Evolutionary conservation across 2,329 filamentous ascomycete genomes (phyloP), one percentile per base, ranked within the genome.

Genomic region (Verticillium dahliae): DNA sequence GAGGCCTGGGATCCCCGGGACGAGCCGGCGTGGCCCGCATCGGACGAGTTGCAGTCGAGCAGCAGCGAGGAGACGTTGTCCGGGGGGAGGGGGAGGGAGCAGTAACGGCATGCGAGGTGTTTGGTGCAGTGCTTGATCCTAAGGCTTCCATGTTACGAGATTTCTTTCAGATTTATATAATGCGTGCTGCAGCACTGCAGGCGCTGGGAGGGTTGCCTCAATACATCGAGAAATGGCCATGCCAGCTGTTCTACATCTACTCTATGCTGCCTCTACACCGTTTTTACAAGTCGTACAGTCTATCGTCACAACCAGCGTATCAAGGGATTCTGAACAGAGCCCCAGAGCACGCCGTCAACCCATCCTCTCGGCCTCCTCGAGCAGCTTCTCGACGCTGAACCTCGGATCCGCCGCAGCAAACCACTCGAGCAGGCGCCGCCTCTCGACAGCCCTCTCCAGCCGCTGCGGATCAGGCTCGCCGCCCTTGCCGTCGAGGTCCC

Each of bases 301-400:
- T 22, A 27, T 50, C n/a, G 45, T 50, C n/a, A 22, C 45, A 50
- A 27, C 9, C n/a, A 4, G 5, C 45, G 39, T 41, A 10, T n/a
- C 45, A 27, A 7, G 7, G 5, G 14, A 41, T 6, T n/a, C 39
- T 3, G 14, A 41, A n/a, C 15, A 4, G 6, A 13, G 3, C 3
- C 5, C 39, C 14, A 7, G 39, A 14, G 15, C 3, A 15, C 14
- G 15, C 3, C 39, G n/a, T 45, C 45, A 86, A 59, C 78, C 83
- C 71, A 96, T 78, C 76, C 87, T 91, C 82, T 98, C 93, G 0
- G 91, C 88, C 80, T 98, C 94, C 67, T 96, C 91, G 64, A 99
- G 75, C 70, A 99, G 74, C 74, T 88, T 87, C 73, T 97, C 90
- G 6, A 99, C 83, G 67, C 85, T 91, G 72, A 99, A 99, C 59